These are phyloP conservation scores for Cenchrus purpureus DNA, from an alignment of 176 grass and related monocot species.

Conservation along the genomic window DNA sequence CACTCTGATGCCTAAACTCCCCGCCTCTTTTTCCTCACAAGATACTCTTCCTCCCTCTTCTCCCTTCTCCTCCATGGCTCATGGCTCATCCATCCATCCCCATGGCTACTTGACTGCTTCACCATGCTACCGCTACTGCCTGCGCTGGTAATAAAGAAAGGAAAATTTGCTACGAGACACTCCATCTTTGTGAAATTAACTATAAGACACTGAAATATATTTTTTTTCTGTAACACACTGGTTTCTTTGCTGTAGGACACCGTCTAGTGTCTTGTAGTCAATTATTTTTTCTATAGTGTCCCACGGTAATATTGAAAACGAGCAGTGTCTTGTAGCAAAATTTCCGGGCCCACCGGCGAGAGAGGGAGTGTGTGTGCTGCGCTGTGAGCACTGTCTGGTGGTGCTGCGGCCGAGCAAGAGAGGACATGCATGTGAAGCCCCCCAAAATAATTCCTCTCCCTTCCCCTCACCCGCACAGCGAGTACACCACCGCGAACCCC, in stretches of 20 bases:
- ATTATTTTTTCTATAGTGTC: too few species aligned
- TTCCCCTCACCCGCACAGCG: background rate
- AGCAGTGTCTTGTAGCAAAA: too few species aligned
- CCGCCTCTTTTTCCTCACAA: constrained; percentile 39
- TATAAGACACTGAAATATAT: too few species aligned
- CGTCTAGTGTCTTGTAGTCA: too few species aligned
- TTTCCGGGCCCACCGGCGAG: background rate
- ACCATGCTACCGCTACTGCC: background rate
- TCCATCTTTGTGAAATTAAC: too few species aligned
- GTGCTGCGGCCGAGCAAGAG: constrained; percentile 33
- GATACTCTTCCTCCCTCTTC: background rate
- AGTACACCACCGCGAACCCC: constrained; percentile 10
- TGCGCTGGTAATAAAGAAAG: constrained; percentile 37
- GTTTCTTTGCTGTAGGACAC: too few species aligned
- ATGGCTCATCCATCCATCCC: background rate
- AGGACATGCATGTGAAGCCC: constrained; percentile 72
- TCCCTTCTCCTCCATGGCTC: background rate
- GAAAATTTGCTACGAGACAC: too few species aligned
- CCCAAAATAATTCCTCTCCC: constrained; percentile 67
- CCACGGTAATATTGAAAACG: too few species aligned
- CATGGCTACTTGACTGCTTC: background rate
- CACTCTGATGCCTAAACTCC: constrained; percentile 27
- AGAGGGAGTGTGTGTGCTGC: background rate
- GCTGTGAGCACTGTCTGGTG: constrained; percentile 43
- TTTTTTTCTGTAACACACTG: too few species aligned